These are phyloP conservation scores for Tetragonia tetragonoides DNA, from an alignment of 148 eudicot genomes.

Conservation along the genomic window DNA sequence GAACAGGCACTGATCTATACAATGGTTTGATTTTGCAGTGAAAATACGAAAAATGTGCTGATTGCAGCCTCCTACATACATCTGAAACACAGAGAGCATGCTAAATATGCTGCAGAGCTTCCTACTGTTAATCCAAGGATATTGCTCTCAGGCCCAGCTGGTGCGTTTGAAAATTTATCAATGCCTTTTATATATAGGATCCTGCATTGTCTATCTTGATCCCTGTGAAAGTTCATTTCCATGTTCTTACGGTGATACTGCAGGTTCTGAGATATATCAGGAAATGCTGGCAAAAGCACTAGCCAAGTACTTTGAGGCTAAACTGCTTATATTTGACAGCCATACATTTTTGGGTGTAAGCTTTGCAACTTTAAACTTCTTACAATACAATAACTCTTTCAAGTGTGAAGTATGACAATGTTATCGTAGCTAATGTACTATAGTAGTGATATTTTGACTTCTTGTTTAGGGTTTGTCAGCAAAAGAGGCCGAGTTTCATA, in stretches of 20 bases:
- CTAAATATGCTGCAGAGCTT: conserved; percentile 71
- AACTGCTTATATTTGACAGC: conserved; percentile 87
- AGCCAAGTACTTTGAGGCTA: conserved; percentile 80
- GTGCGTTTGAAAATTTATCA: conserved; percentile 30
- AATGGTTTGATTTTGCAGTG: conserved; percentile 50
- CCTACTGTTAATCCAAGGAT: conserved; percentile 84
- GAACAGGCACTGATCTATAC: not conserved
- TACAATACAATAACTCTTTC: not conserved
- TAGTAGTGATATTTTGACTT: not conserved
- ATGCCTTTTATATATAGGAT: not conserved
- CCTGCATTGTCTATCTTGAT: not conserved
- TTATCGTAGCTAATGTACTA: not conserved
- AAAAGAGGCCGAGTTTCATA: conserved; percentile 67
- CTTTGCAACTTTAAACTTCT: not conserved
- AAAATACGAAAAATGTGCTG: conserved; percentile 80
- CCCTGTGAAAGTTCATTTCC: conserved; percentile 15
- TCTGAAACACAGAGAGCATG: conserved; percentile 78
- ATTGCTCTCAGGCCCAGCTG: conserved; percentile 96
- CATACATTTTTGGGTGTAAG: conserved; percentile 83
- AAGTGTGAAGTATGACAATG: not conserved
- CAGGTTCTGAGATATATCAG: conserved; percentile 96
- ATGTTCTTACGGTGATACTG: conserved; percentile 17
- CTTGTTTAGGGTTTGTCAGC: conserved; percentile 51
- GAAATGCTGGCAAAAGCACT: conserved; percentile 91
- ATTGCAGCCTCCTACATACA: conserved; percentile 88